Base-by-base conservation (phyloP, 768 basidiomycete species). In the Collybiopsis luxurians region DNA sequence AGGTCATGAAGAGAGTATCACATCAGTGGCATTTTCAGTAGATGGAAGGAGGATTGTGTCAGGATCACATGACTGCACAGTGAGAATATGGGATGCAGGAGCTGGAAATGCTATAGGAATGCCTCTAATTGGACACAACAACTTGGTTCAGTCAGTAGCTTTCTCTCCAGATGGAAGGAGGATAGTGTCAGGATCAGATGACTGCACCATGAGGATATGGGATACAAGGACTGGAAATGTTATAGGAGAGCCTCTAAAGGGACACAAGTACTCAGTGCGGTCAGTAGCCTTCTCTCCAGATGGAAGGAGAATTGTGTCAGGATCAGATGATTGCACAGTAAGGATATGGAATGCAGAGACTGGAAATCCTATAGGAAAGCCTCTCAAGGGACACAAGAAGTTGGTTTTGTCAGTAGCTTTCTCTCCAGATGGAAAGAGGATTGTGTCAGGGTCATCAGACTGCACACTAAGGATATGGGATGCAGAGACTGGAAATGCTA, bases 251-350 rank as follows among this genome's bases (percentile, higher is more conserved):
- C 34, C 31, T 12, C 50, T 39, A 1, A 15, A 39, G 21, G 30
- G 48, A 11, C 34, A 38, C 12, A 50, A 4, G 19, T 17, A 53
- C 36, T 44, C 44, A 13, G 57, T 68, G 17, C 57, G 6, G 10
- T 56, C 76, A 4, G 66, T 82, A 23, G 73, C 77, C 30, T 81
- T 80, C 65, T 79, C 80, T 61, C 79, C 79, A 0, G 67, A 70
- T 27, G 80, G 81, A 23, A 78, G 76, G 60, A 73, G 69, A 62
- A 38, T 53, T 53, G 52, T 43, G 24, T 42, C 42, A 19, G 31
- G 31, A 34, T 34, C 31, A n/a, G n/a, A n/a, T n/a, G n/a, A n/a
- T n/a, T n/a, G n/a, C n/a, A n/a, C n/a, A n/a, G n/a, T n/a, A n/a
- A n/a, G n/a, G n/a, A n/a, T n/a, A n/a, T n/a, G n/a, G n/a, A n/a